phyloP scores from a whole-genome alignment of 495 filamentous ascomycete species.

The Aspergillus bridgeri region DNA sequence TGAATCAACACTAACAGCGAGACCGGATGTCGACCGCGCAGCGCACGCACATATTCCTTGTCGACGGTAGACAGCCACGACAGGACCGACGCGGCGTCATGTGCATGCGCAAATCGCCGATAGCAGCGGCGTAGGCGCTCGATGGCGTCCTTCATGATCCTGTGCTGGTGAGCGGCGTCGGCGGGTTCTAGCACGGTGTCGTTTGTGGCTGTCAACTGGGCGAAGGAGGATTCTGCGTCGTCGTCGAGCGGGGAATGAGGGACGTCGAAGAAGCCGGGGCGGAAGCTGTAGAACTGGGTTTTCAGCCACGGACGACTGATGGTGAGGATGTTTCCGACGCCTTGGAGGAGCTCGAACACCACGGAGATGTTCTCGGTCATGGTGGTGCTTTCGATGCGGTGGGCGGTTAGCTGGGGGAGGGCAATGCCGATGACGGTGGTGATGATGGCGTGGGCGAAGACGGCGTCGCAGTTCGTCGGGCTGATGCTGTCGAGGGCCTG shows the following conservation, averaged over 20 bases:
- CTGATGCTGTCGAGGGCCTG: slow-evolving; percentile 43
- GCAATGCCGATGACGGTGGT: slow-evolving; percentile 48
- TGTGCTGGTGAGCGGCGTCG: slow-evolving; percentile 26
- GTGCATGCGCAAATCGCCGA: slow-evolving; percentile 16
- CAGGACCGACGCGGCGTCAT: slow-evolving; percentile 30
- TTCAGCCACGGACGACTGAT: slow-evolving; percentile 34
- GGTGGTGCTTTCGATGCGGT: slow-evolving; percentile 25
- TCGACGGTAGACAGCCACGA: slow-evolving; percentile 36
- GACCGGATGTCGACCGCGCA: slow-evolving; percentile 31
- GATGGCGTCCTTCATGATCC: slow-evolving; percentile 31
- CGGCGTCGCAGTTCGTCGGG: slow-evolving; percentile 47
- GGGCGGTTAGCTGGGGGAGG: slow-evolving; percentile 38
- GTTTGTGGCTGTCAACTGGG: slow-evolving; percentile 24
- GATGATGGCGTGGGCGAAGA: slow-evolving; percentile 50
- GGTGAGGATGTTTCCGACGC: slow-evolving; percentile 32
- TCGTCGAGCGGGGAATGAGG: slow-evolving; percentile 14
- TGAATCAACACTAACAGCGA: slow-evolving; percentile 37
- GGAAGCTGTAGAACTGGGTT: slow-evolving; percentile 24
- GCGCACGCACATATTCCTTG: slow-evolving; percentile 32
- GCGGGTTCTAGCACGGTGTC: slow-evolving; percentile 20
- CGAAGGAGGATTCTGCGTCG: slow-evolving; percentile 26
- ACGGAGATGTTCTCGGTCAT: slow-evolving; percentile 39
- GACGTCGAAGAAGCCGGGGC: slow-evolving; percentile 18
- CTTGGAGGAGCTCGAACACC: slow-evolving; percentile 37
- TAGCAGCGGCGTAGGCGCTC: slow-evolving; percentile 29